Percentiles rank a stretch among this genome's conserved stretches.
Evolutionary conservation across 768 basidiomycete species (phyloP).

Genomic region (Multifurca ochricompacta): DNA sequence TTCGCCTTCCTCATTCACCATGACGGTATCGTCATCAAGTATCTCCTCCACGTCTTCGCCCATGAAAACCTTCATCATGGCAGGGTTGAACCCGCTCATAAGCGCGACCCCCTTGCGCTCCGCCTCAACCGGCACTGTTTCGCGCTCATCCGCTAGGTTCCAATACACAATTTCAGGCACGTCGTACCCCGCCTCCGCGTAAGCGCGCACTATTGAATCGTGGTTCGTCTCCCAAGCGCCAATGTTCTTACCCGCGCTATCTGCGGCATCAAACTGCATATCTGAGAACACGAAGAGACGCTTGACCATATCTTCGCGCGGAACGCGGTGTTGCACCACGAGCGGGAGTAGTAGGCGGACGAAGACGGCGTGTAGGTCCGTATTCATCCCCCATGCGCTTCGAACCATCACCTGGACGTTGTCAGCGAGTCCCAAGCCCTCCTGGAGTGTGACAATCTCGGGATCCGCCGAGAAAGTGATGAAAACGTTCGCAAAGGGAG

Average conservation of each 20-base stretch:
- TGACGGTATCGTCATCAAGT: slow-evolving; percentile 23
- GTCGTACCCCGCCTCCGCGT: slow-evolving; percentile 55
- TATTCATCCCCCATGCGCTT: slow-evolving; percentile 48
- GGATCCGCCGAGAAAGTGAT: slow-evolving; percentile 59
- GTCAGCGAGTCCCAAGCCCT: slow-evolving; percentile 31
- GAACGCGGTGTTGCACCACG: slow-evolving; percentile 48
- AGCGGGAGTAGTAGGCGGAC: slow-evolving; percentile 53
- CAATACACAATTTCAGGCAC: slow-evolving; percentile 70
- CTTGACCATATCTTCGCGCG: slow-evolving; percentile 66
- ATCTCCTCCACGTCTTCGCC: slow-evolving; percentile 37
- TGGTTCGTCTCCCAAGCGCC: slow-evolving; percentile 56
- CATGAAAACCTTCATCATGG: slow-evolving; percentile 68
- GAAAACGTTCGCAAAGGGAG: slow-evolving; percentile 59
- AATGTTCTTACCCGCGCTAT: not conserved
- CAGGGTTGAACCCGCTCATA: slow-evolving; percentile 61
- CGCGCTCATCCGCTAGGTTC: slow-evolving; percentile 38
- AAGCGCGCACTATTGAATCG: slow-evolving; percentile 46
- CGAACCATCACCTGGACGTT: slow-evolving; percentile 32
- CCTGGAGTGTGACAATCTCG: slow-evolving; percentile 42
- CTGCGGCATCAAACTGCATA: slow-evolving; percentile 62
- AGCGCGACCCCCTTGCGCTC: slow-evolving; percentile 57
- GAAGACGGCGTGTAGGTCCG: slow-evolving; percentile 56
- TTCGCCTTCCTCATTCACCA: slow-evolving; percentile 32
- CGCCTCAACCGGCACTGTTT: slow-evolving; percentile 41
- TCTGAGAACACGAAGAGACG: slow-evolving; percentile 69